Base-by-base conservation (phyloP, 768 basidiomycete species). In the Rickenella mellea region DNA sequence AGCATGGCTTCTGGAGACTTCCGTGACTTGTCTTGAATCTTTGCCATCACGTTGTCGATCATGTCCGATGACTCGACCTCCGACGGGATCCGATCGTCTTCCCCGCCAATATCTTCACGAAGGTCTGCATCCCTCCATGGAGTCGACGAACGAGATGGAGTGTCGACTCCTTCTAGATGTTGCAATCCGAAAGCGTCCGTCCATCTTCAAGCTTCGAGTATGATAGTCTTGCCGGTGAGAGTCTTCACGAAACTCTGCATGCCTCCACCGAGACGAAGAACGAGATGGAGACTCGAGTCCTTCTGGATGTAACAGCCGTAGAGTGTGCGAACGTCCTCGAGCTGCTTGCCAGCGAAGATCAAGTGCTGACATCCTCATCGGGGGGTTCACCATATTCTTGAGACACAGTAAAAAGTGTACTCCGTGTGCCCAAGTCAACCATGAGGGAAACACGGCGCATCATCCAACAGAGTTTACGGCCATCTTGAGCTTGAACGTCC, bases 51-150 rank as follows among this genome's bases (percentile, higher is more conserved):
- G 51, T 91, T 90, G 58, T 93, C 90, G 55, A 68, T 66, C 37
- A n/a, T n/a, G n/a, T n/a, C n/a, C n/a, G n/a, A n/a, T n/a, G n/a
- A 91, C 62, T 93, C 89, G 32, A 93, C 91, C 58, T 94, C 91
- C 14, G 92, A 60, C 1, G 90, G 92, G 53, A n/a, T n/a, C n/a
- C n/a, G n/a, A 94, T 94, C 2, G 89, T 92, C 70, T 92, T 91
- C 24, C 88, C 89, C 0, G 87, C 90, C 15, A 89, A 61, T 0
- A 84, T 86, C 71, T 90, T 89, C n/a, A 89, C 84, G 46, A 89
- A 89, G 45, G 89, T 87, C 52, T 91, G 87, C 88, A 91, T 89
- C 5, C 88, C 87, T 50, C 86, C 88, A 54, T 88, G 83, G 0
- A 90, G 78, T 62, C 87, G 83, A 22, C 89, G 78, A 11, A 91